Evolutionary conservation across 2,329 filamentous ascomycete genomes (phyloP).

Genomic region (Daldinia sp.): DNA sequence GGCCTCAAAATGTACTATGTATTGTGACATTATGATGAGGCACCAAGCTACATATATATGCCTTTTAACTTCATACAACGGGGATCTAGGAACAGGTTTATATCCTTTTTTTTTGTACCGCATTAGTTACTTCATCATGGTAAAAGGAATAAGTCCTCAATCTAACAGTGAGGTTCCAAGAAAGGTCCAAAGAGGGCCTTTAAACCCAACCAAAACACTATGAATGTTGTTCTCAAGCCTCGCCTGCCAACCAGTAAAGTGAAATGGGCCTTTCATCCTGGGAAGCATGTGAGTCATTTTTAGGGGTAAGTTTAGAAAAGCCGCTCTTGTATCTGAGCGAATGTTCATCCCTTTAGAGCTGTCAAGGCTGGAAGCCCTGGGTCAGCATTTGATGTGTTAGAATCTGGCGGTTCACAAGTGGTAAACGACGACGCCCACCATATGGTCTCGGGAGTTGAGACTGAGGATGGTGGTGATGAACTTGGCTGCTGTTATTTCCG

Average conservation of each 20-base stretch:
- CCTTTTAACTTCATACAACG: constrained; percentile 9
- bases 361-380: constrained; percentile 48
- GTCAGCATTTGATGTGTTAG: constrained; percentile 52
- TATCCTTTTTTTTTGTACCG: constrained; percentile 17
- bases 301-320: constrained; percentile 24
- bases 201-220: constrained; percentile 26
- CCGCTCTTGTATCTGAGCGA: neutral
- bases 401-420: constrained; percentile 48
- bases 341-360: neutral
- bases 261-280: neutral
- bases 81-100: constrained; percentile 10
- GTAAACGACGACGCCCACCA: constrained; percentile 47
- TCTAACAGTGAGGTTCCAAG: constrained; percentile 14
- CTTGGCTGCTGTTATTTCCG: constrained; percentile 16
- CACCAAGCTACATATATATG: constrained; percentile 26
- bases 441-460: constrained; percentile 41
- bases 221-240: constrained; percentile 10
- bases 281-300: constrained; percentile 4
- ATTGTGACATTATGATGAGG: constrained; percentile 34
- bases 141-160: neutral
- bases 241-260: neutral
- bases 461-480: constrained; percentile 32
- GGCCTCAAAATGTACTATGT: constrained; percentile 32
- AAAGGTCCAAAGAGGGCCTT: constrained; percentile 18
- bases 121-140: constrained; percentile 3